Conservation (phyloP, 352 stramenopile species). For the Globisporangium cederbergense region DNA sequence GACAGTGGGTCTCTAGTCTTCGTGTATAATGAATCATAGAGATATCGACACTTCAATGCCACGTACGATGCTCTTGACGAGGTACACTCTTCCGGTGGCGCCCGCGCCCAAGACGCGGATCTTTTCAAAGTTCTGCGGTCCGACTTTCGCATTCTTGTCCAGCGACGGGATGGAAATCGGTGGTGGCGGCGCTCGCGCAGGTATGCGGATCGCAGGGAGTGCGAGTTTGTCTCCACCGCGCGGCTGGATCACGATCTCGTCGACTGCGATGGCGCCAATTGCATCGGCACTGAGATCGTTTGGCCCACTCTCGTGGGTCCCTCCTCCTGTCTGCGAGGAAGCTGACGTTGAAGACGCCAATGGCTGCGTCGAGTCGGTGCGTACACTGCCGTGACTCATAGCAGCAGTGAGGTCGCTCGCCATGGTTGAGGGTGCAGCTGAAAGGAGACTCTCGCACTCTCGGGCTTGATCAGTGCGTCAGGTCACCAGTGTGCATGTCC, state of each 20-base stretch:
- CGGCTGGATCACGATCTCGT: slow-evolving; percentile 7
- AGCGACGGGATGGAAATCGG: slow-evolving; percentile 12
- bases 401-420: neutral
- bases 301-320: neutral
- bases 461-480: neutral
- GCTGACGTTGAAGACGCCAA: neutral
- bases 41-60: neutral
- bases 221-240: neutral
- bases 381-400: neutral
- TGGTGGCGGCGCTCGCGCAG: neutral
- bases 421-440: neutral
- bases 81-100: slow-evolving; percentile 41
- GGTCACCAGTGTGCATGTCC: neutral
- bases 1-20: neutral
- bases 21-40: too few relatives aligned
- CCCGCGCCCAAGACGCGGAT: slow-evolving; percentile 39
- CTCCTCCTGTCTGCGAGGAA: neutral
- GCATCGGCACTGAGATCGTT: neutral
- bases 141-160: slow-evolving; percentile 19
- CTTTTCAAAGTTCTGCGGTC: slow-evolving; percentile 51
- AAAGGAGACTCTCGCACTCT: neutral
- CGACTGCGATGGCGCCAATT: neutral
- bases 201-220: neutral
- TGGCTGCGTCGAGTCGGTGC: neutral
- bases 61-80: slow-evolving; percentile 40